These are phyloP conservation scores for Echites panduratus DNA, from an alignment of 257 asterid genomes.

Conservation along the genomic window DNA sequence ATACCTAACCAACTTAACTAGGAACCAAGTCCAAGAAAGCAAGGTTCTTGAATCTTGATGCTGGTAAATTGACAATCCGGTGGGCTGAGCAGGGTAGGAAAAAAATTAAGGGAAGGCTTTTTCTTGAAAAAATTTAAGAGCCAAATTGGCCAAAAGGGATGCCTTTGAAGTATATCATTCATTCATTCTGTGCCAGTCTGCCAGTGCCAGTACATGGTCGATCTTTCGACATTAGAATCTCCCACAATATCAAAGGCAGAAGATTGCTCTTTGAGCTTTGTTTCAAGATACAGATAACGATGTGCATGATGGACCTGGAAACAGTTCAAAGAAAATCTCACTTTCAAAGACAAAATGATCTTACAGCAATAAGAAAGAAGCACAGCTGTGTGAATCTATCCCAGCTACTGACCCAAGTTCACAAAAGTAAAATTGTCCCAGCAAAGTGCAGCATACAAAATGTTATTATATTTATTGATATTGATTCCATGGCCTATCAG, in stretches of 20 bases:
- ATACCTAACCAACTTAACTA: no score
- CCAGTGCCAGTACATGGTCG: no score
- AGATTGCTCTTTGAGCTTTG: slow-evolving; percentile 8
- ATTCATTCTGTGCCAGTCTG: no score
- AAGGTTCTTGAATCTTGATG: no score
- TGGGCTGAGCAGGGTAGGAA: neutral
- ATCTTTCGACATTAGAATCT: neutral
- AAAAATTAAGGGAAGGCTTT: neutral
- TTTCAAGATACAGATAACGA: slow-evolving; percentile 24
- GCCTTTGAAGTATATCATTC: no score
- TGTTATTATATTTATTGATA: slow-evolving; percentile 8
- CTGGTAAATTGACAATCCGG: no score
- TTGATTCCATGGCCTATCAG: slow-evolving; percentile 13
- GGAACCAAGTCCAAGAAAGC: no score
- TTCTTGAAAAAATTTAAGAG: neutral
- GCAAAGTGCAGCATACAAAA: slow-evolving; percentile 13
- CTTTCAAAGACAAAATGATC: slow-evolving; percentile 40
- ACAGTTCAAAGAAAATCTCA: slow-evolving; percentile 12
- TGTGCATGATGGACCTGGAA: slow-evolving; percentile 12
- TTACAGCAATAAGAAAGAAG: slow-evolving; percentile 25
- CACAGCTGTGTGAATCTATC: slow-evolving; percentile 33
- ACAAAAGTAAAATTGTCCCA: slow-evolving; percentile 21
- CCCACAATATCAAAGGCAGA: neutral
- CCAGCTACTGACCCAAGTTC: slow-evolving; percentile 27
- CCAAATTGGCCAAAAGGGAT: no score